Evolutionary conservation across 1,284 basidiomycete species (phyloP), one percentile per base, ranked within the genome.

Genomic region (Ganoderma meredithae): DNA sequence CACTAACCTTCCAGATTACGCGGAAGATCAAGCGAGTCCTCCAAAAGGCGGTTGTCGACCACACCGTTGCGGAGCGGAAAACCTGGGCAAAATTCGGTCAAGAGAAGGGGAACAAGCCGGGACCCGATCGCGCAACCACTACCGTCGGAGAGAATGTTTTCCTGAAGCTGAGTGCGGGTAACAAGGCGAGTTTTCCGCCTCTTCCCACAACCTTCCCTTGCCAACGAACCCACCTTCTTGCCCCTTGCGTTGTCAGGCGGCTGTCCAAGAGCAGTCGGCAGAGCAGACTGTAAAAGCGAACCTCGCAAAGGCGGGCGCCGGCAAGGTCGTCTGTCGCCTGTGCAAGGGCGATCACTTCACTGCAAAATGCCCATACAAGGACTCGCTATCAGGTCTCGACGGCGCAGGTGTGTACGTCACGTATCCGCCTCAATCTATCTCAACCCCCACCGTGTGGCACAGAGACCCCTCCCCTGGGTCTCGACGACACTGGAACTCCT

Each of bases 291-390:
- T 94, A 75, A 96, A 95, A 81, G 81, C 81, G 39, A 88, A 90
- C 74, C 88, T 95, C 36, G 88, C 82, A 9, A 87, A 87, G 69
- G 85, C 88, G 1, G 96, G 95, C 75, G 89, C 86, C 19, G 96
- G 96, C 80, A 95, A 96, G 77, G 95, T 99, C 72, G 84, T 89
- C 63, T 99, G 97, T 86, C 90, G 98, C 75, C 83, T 98, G 68
- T 99, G 98, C 84, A 96, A 97, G 80, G 97, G 97, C 67, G 94
- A 94, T 74, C 98, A 99, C 83, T 99, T 97, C 82, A 99, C 98
- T 13, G 94, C 96, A 70, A 96, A 97, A 81, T 99, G 98, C 88
- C 98, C 98, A 13, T 98, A 98, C 88, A 98, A 96, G 82, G 97
- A 99, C 75, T 94, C 95, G 25, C 89, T 95, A 13, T 89, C 93